phyloP scores from a whole-genome alignment of 2,329 filamentous ascomycete species.

The Ophiostoma himal-ulmi region DNA sequence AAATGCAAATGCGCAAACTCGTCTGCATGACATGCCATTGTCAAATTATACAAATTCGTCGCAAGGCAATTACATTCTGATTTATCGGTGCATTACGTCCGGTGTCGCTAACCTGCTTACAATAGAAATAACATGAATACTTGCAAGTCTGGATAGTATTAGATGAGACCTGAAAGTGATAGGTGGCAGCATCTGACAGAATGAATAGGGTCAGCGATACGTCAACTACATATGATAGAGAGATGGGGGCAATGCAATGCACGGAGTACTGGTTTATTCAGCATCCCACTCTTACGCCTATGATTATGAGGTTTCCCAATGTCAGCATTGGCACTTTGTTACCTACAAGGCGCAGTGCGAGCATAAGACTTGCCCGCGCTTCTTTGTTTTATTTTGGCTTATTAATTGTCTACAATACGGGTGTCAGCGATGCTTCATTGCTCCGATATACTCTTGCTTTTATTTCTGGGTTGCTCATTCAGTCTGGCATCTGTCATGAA shows the following conservation, averaged over 20 bases:
- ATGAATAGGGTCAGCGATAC: not conserved
- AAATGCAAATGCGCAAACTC: not conserved
- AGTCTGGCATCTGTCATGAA: not conserved
- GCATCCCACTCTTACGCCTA: not conserved
- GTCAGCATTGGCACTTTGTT: not conserved
- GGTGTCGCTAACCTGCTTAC: not conserved
- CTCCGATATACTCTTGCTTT: not conserved
- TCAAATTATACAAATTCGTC: not conserved
- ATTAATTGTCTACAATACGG: not conserved
- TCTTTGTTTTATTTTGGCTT: not conserved
- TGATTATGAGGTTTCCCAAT: not conserved
- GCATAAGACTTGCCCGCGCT: not conserved
- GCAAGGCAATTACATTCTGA: not conserved
- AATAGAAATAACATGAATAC: not conserved
- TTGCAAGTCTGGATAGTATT: not conserved
- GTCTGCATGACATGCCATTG: not conserved
- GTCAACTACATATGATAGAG: not conserved
- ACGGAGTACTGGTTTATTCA: not conserved
- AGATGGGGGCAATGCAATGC: conserved; percentile 3
- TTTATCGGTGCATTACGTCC: not conserved
- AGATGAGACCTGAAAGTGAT: not conserved
- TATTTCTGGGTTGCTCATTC: not conserved
- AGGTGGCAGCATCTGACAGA: not conserved
- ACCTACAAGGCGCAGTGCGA: not conserved
- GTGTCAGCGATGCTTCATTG: not conserved